Evolutionary conservation across 2,329 filamentous ascomycete species (phyloP).

Genomic region (Metarhizium rileyi): DNA sequence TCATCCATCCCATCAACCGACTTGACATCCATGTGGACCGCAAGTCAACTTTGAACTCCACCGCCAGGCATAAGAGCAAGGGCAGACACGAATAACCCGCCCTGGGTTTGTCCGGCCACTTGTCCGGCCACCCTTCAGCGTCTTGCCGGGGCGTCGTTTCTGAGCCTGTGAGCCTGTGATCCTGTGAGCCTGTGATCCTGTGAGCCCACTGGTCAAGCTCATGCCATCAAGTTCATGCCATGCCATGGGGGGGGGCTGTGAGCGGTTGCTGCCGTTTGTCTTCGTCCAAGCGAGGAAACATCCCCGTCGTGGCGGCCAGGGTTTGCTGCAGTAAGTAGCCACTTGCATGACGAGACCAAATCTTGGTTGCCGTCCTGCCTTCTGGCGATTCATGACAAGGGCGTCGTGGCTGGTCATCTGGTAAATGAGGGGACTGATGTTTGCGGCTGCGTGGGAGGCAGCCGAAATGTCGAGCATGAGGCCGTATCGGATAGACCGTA

Average conservation of each 20-base stretch:
- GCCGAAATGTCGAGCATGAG: no score
- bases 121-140: no score
- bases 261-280: not conserved
- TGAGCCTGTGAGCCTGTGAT: no score
- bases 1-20: not conserved
- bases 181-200: no score
- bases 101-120: no score
- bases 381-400: not conserved
- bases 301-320: not conserved
- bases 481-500: no score
- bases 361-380: not conserved
- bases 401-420: no score
- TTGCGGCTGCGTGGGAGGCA: no score
- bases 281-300: not conserved
- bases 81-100: no score
- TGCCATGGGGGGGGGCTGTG: no score
- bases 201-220: not conserved
- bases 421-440: no score
- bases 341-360: not conserved
- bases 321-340: not conserved
- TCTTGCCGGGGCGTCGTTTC: not conserved
- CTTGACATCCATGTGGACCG: not conserved
- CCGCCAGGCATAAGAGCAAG: not conserved
- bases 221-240: no score
- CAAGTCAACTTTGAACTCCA: not conserved